phyloP scores from a whole-genome alignment of 2,329 filamentous ascomycete species.

The Capronia coronata region DNA sequence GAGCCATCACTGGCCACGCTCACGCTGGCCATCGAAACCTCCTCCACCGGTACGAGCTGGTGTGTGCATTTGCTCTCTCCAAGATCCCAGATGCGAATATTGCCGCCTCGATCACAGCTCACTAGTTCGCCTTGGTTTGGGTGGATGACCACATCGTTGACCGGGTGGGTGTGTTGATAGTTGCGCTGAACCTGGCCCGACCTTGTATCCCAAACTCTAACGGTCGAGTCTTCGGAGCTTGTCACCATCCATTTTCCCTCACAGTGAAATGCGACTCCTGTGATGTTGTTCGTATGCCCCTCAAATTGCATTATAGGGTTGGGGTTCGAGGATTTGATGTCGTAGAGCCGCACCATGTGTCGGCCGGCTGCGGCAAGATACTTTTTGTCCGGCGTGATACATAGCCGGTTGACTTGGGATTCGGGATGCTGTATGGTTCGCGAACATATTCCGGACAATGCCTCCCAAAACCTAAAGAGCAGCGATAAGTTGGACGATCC shows the following conservation, averaged over 20 bases:
- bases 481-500: constrained; percentile 10
- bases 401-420: constrained; percentile 95
- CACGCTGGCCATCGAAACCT: constrained; percentile 86
- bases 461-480: constrained; percentile 81
- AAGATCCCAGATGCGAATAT: constrained; percentile 91
- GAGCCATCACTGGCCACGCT: constrained; percentile 93
- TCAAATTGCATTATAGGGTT: constrained; percentile 90
- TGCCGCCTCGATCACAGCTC: constrained; percentile 86
- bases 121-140: constrained; percentile 98
- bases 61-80: constrained; percentile 96
- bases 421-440: constrained; percentile 97
- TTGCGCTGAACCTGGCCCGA: constrained; percentile 82
- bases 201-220: constrained; percentile 94
- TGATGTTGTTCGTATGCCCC: constrained; percentile 92
- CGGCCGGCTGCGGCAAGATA: constrained; percentile 76
- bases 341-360: constrained; percentile 93
- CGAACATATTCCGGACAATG: constrained; percentile 92
- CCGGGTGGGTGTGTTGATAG: constrained; percentile 80
- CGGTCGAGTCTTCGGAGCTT: constrained; percentile 89
- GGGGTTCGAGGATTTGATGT: constrained; percentile 97
- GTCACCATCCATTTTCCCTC: constrained; percentile 99
- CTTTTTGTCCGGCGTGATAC: constrained; percentile 96
- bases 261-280: constrained; percentile 94
- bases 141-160: constrained; percentile 98
- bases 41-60: constrained; percentile 91